A percentile compares a stretch with the other conserved stretches of the same genome.
phyloP scores from a whole-genome alignment of 2,329 filamentous ascomycete species.

The Cercospora zeina region DNA sequence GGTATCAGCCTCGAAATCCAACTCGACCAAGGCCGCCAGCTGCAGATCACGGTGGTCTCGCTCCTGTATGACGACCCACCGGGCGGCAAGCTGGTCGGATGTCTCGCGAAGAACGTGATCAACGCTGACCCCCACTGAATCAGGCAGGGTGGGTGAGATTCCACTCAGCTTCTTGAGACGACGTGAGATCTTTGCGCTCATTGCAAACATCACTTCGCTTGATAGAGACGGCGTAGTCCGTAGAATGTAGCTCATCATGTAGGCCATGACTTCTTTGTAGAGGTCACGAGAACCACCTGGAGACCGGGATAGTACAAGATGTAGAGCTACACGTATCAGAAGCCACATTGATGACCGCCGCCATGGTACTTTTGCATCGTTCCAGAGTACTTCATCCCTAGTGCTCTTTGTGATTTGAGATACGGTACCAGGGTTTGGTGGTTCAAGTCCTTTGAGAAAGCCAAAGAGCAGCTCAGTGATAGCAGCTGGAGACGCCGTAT shows the following conservation, averaged over 20 bases:
- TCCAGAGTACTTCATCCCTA: slow-evolving; percentile 61
- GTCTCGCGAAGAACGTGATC: background rate
- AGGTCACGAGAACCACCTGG: background rate
- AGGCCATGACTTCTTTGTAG: slow-evolving; percentile 22
- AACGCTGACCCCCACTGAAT: background rate
- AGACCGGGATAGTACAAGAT: slow-evolving; percentile 50
- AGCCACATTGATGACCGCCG: slow-evolving; percentile 65
- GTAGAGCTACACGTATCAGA: slow-evolving; percentile 58
- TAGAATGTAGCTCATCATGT: slow-evolving; percentile 50
- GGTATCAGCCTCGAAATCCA: slow-evolving; percentile 27
- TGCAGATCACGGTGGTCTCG: slow-evolving; percentile 15
- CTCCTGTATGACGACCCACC: slow-evolving; percentile 6
- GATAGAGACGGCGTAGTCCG: background rate
- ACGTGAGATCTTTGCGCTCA: slow-evolving; percentile 34
- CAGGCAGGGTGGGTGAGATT: background rate
- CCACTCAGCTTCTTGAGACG: slow-evolving; percentile 29
- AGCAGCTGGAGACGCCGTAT: slow-evolving; percentile 59
- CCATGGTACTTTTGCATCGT: slow-evolving; percentile 56
- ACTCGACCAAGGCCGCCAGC: background rate
- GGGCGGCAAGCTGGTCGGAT: background rate
- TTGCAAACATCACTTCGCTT: slow-evolving; percentile 24
- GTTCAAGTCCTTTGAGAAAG: slow-evolving; percentile 56
- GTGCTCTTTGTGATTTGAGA: slow-evolving; percentile 57
- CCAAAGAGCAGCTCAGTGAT: slow-evolving; percentile 63
- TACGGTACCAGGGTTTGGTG: slow-evolving; percentile 34